Percentiles rank a stretch among this genome's conserved stretches.
phyloP scores from a whole-genome alignment of 352 stramenopile species.

The Phytophthora capsici region DNA sequence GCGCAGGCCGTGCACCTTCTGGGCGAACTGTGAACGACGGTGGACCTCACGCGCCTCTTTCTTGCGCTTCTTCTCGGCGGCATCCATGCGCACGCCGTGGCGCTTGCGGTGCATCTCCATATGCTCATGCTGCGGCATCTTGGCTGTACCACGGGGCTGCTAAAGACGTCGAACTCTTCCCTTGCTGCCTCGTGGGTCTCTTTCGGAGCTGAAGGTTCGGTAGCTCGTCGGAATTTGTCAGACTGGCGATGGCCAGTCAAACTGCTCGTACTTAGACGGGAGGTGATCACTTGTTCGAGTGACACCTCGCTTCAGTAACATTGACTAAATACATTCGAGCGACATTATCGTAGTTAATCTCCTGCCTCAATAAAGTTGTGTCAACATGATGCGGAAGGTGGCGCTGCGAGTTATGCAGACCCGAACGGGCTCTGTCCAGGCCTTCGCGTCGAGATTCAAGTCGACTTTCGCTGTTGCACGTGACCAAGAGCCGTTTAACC shows the following conservation, averaged over 20 bases:
- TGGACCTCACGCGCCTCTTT: conserved; percentile 98
- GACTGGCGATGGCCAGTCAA: conserved; percentile 31
- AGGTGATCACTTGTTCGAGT: neutral
- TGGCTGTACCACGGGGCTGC: conserved; percentile 24
- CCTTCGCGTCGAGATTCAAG: conserved; percentile 11
- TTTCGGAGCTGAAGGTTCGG: conserved; percentile 28
- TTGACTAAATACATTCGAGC: too few species aligned
- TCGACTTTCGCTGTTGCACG: conserved; percentile 44
- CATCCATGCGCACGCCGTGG: conserved; percentile 98
- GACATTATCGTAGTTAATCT: too few species aligned
- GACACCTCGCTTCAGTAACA: too few species aligned
- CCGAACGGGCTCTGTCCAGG: conserved; percentile 6
- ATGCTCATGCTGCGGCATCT: conserved; percentile 99
- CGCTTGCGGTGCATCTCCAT: conserved; percentile 99
- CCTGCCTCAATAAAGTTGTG: neutral
- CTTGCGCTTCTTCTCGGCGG: conserved; percentile 97
- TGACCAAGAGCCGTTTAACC: conserved; percentile 37
- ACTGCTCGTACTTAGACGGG: conserved; percentile 24
- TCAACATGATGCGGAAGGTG: conserved; percentile 27
- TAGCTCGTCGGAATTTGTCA: conserved; percentile 18
- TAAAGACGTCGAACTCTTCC: neutral
- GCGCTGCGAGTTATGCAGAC: conserved; percentile 4
- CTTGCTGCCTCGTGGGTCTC: conserved; percentile 10
- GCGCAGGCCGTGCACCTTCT: conserved; percentile 98
- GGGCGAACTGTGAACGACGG: conserved; percentile 96